Percentiles rank a stretch among this genome's conserved stretches.
Conservation (phyloP, 1,284 basidiomycete species). For the Cutaneotrichosporon cavernicola region DNA sequence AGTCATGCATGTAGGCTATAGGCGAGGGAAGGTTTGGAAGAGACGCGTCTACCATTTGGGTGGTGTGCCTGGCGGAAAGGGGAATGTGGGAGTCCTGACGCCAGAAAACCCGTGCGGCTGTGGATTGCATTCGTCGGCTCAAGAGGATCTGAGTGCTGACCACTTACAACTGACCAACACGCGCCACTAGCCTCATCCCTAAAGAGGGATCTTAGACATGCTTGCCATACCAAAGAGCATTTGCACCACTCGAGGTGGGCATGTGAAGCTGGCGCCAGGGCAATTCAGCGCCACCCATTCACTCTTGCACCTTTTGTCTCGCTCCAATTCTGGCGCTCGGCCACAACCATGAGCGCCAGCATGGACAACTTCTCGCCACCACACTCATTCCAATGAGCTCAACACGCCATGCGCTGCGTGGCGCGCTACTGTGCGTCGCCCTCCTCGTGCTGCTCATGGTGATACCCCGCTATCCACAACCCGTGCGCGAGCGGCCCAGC, state of each 20-base stretch:
- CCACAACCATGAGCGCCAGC: background rate
- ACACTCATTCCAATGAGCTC: background rate
- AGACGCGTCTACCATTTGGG: background rate
- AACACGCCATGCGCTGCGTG: background rate
- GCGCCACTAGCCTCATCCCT: too few relatives aligned
- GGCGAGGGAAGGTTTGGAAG: too few relatives aligned
- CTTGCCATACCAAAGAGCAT: too few relatives aligned
- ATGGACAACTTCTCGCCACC: background rate
- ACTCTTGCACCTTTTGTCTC: background rate
- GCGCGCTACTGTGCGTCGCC: background rate
- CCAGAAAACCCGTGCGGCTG: too few relatives aligned
- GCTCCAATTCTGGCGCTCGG: background rate
- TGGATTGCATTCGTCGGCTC: too few relatives aligned
- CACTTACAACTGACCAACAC: too few relatives aligned
- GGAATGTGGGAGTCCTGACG: background rate
- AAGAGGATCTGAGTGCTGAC: too few relatives aligned
- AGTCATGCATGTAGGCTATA: background rate
- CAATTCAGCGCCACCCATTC: background rate
- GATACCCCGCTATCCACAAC: background rate
- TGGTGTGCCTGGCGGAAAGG: background rate
- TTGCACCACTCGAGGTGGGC: too few relatives aligned
- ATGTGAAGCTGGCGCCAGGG: background rate
- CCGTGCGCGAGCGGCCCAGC: slow-evolving; percentile 9
- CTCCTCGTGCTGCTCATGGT: background rate
- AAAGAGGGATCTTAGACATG: too few relatives aligned